These are phyloP conservation scores for Phytophthora cryptogea DNA, from an alignment of 352 stramenopile genomes.

Conservation along the genomic window DNA sequence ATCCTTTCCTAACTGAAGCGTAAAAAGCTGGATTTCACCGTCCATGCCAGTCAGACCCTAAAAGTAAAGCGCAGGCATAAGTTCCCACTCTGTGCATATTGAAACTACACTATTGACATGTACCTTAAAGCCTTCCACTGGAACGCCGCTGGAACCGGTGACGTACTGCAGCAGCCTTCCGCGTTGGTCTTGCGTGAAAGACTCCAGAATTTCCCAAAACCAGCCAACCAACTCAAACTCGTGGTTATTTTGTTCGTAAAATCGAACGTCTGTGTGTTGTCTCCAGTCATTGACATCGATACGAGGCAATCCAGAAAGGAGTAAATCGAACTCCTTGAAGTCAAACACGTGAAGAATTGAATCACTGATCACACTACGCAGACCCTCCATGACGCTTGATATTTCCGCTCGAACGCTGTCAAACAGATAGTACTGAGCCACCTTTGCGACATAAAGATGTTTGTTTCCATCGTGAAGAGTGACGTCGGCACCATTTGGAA, in stretches of 20 bases:
- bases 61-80: slow-evolving; percentile 1
- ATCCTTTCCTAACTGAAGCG: slow-evolving; percentile 63
- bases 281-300: slow-evolving; percentile 92
- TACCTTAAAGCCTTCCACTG: slow-evolving; percentile 81
- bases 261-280: slow-evolving; percentile 67
- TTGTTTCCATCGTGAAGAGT: slow-evolving; percentile 95
- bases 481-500: slow-evolving; percentile 59
- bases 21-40: slow-evolving; percentile 73
- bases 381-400: slow-evolving; percentile 74
- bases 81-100: background rate
- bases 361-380: slow-evolving; percentile 96
- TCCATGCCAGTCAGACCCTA: slow-evolving; percentile 79
- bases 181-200: slow-evolving; percentile 60
- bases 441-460: slow-evolving; percentile 90
- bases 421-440: slow-evolving; percentile 96
- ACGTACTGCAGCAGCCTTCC: slow-evolving; percentile 83
- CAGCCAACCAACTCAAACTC: slow-evolving; percentile 62
- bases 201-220: slow-evolving; percentile 83
- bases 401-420: slow-evolving; percentile 92
- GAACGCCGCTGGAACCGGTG: slow-evolving; percentile 80
- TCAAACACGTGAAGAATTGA: slow-evolving; percentile 97
- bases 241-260: slow-evolving; percentile 34
- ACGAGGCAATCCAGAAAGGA: slow-evolving; percentile 67
- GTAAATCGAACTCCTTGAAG: slow-evolving; percentile 95
- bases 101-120: background rate